Conservation (phyloP, 139 green algal species). For the Picochlorum sp. region DNA sequence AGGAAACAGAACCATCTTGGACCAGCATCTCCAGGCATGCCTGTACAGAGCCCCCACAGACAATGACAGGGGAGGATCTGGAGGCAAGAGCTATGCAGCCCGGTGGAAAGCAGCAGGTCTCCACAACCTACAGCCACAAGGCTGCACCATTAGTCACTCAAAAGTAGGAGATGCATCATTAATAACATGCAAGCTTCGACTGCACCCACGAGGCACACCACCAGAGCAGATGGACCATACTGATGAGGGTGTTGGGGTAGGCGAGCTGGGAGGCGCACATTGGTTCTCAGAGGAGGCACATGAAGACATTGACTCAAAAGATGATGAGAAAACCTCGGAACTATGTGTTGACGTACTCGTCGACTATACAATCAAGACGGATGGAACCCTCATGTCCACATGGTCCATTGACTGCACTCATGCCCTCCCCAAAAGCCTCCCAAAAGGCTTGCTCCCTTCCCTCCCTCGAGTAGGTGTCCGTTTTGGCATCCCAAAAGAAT, state of each 20-base stretch:
- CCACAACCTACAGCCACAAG: constrained; percentile 26
- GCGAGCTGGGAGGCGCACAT: constrained; percentile 56
- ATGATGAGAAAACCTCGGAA: constrained; percentile 7
- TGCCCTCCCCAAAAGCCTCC: constrained; percentile 47
- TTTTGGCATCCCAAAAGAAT: constrained; percentile 17
- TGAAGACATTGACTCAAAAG: background rate
- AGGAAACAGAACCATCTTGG: constrained; percentile 20
- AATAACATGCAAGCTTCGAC: background rate
- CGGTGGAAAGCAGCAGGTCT: constrained; percentile 53
- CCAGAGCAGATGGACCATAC: background rate
- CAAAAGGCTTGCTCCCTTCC: constrained; percentile 31
- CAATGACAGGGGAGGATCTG: constrained; percentile 75
- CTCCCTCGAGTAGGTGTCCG: constrained; percentile 59
- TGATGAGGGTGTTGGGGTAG: constrained; percentile 35
- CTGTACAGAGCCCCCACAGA: constrained; percentile 74
- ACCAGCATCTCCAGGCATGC: constrained; percentile 24
- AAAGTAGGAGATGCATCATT: background rate
- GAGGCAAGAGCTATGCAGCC: constrained; percentile 56
- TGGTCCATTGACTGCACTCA: constrained; percentile 58
- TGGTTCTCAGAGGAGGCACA: constrained; percentile 40
- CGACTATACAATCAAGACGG: constrained; percentile 10
- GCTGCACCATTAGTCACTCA: background rate
- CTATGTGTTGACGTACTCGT: constrained; percentile 33
- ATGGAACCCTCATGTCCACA: background rate
- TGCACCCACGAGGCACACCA: too few species aligned